Conservation (phyloP, 1,139 yeast species). For the Debaryomycetaceae sp. region DNA sequence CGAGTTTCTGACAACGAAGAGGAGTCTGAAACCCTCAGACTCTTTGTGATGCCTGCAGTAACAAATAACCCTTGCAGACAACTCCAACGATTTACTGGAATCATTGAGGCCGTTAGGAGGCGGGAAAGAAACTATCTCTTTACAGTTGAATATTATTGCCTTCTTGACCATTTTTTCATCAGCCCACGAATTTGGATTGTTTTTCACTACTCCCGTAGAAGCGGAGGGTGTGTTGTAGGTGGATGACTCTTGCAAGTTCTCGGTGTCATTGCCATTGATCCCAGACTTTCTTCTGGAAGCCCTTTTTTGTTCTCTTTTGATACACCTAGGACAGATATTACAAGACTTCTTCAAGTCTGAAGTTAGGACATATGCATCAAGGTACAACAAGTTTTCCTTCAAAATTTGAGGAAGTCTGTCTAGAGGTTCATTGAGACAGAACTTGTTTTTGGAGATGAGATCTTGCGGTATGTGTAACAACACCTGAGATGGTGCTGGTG, state of each 20-base stretch:
- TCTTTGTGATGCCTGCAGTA: constrained; percentile 95
- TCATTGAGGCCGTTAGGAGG: constrained; percentile 49
- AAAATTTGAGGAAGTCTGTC: constrained; percentile 42
- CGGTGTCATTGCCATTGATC: constrained; percentile 14
- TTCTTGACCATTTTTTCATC: constrained; percentile 69
- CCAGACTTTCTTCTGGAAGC: constrained; percentile 85
- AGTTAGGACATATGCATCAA: constrained; percentile 69
- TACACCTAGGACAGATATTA: constrained; percentile 81
- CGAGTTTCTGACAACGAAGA: constrained; percentile 65
- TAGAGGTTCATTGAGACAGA: constrained; percentile 55
- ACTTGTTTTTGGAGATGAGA: constrained; percentile 80
- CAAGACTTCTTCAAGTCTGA: constrained; percentile 53
- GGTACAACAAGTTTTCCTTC: constrained; percentile 50
- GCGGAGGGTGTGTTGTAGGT: constrained; percentile 12
- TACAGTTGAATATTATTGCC: constrained; percentile 86
- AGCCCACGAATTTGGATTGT: constrained; percentile 64
- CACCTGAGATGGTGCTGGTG: constrained; percentile 71
- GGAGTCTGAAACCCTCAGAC: constrained; percentile 69
- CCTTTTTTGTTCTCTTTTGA: constrained; percentile 87
- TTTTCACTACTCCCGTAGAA: constrained; percentile 28
- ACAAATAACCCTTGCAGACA: constrained; percentile 87
- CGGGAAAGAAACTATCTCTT: constrained; percentile 77
- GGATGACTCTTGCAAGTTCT: constrained; percentile 5
- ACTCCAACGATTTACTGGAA: constrained; percentile 50
- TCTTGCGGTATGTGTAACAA: constrained; percentile 80